Evolutionary conservation across 768 basidiomycete species (phyloP).

Genomic region (Gautieria morchelliformis): DNA sequence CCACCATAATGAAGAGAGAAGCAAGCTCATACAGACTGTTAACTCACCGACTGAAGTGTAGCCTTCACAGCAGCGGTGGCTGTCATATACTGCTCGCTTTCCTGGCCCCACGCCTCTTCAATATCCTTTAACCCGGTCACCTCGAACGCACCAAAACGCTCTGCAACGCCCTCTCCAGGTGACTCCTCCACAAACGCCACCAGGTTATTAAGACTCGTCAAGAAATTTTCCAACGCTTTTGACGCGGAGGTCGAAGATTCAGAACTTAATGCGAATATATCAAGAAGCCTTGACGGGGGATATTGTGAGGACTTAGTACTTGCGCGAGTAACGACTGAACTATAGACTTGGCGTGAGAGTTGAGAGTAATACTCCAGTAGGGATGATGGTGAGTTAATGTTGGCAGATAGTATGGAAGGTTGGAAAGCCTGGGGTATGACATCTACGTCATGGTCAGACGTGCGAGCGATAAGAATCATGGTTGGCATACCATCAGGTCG

Average conservation of each 20-base stretch:
- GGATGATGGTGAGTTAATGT: background rate
- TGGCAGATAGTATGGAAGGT: slow-evolving; percentile 30
- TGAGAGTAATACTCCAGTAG: slow-evolving; percentile 13
- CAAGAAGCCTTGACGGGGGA: slow-evolving; percentile 22
- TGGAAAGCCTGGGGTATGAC: slow-evolving; percentile 44
- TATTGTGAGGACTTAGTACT: slow-evolving; percentile 20
- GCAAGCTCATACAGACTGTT: slow-evolving; percentile 20
- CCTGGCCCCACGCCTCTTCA: slow-evolving; percentile 34
- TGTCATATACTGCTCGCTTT: slow-evolving; percentile 45
- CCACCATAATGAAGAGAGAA: slow-evolving; percentile 31
- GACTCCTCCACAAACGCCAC: slow-evolving; percentile 42
- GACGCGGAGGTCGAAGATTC: slow-evolving; percentile 21
- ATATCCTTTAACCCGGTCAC: slow-evolving; percentile 42
- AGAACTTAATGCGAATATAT: slow-evolving; percentile 30
- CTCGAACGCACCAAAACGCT: slow-evolving; percentile 53
- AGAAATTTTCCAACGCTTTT: slow-evolving; percentile 23
- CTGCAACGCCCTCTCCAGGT: slow-evolving; percentile 26
- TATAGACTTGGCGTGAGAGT: slow-evolving; percentile 33
- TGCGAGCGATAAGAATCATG: background rate
- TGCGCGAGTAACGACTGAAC: slow-evolving; percentile 30
- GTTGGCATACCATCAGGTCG: slow-evolving; percentile 41
- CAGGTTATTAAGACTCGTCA: slow-evolving; percentile 34
- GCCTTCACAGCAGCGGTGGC: slow-evolving; percentile 38
- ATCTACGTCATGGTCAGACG: slow-evolving; percentile 26
- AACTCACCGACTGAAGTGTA: slow-evolving; percentile 35